Conservation (phyloP, 2,329 filamentous ascomycete species). For the Cadophora gregata region DNA sequence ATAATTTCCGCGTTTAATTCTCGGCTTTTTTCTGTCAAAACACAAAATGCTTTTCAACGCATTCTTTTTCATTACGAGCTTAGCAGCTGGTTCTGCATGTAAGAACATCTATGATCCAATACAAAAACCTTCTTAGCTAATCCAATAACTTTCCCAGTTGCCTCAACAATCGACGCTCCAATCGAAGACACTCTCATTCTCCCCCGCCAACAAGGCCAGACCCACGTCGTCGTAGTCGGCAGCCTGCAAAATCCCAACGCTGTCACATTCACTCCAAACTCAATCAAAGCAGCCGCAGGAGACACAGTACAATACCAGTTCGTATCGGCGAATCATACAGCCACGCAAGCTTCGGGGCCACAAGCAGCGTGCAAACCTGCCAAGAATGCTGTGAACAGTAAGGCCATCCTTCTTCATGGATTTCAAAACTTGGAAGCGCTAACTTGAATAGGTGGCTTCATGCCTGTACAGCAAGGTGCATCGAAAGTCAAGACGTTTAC, state of each 20-base stretch:
- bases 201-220: background rate
- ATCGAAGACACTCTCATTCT: slow-evolving; percentile 3
- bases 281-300: slow-evolving; percentile 1
- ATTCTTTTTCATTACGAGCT: background rate
- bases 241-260: slow-evolving; percentile 6
- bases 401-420: background rate
- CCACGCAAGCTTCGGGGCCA: slow-evolving; percentile 6
- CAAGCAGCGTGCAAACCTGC: slow-evolving; percentile 12
- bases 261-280: slow-evolving; percentile 17
- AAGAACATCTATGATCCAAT: background rate
- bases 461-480: slow-evolving; percentile 8
- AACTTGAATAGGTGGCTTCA: slow-evolving; percentile 6
- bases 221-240: slow-evolving; percentile 17
- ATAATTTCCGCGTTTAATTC: background rate
- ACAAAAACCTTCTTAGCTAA: background rate
- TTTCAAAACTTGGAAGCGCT: background rate
- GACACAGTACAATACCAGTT: slow-evolving; percentile 17
- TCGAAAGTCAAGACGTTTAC: slow-evolving; percentile 13
- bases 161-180: background rate
- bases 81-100: slow-evolving; percentile 22
- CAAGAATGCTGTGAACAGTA: slow-evolving; percentile 11
- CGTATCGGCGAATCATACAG: slow-evolving; percentile 16
- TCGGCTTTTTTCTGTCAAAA: background rate
- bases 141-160: background rate
- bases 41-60: slow-evolving; percentile 17